phyloP scores from a whole-genome alignment of 2,329 filamentous ascomycete genomes.

The Trichoderma harzianum region DNA sequence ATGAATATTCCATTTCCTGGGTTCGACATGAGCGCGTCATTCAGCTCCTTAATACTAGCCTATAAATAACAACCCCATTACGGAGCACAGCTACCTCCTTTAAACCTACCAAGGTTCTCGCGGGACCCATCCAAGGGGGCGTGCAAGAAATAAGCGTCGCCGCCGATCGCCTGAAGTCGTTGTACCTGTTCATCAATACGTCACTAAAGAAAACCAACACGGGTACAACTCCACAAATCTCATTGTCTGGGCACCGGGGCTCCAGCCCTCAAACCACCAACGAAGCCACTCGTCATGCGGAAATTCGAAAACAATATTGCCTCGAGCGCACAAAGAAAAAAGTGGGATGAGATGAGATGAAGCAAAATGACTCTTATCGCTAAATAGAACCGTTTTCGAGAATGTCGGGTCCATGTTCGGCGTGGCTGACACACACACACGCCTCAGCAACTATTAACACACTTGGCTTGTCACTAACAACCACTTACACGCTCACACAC shows the following conservation, averaged over 20 bases:
- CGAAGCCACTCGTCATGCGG: not conserved
- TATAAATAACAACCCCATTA: conserved; percentile 3
- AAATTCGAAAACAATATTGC: not conserved
- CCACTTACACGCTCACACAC: conserved; percentile 5
- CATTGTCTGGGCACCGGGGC: not conserved
- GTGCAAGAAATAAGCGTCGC: not conserved
- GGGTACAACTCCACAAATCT: not conserved
- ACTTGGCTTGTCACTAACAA: not conserved
- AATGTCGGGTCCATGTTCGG: not conserved
- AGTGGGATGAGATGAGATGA: not conserved
- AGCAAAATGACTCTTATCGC: not conserved
- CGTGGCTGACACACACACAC: conserved; percentile 3
- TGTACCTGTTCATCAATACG: conserved; percentile 14
- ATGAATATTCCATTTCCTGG: not conserved
- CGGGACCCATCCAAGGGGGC: not conserved
- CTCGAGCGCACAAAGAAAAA: not conserved
- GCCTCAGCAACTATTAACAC: not conserved
- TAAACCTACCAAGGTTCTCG: not conserved
- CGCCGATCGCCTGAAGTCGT: not conserved
- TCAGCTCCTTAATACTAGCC: not conserved
- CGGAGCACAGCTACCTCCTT: not conserved
- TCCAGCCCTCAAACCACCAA: conserved; percentile 2
- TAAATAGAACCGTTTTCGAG: conserved; percentile 2
- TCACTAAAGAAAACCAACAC: not conserved
- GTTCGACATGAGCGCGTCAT: conserved; percentile 2